These are phyloP conservation scores for Cryptomeria japonica DNA, from an alignment of 75 land plant genomes.

Conservation along the genomic window DNA sequence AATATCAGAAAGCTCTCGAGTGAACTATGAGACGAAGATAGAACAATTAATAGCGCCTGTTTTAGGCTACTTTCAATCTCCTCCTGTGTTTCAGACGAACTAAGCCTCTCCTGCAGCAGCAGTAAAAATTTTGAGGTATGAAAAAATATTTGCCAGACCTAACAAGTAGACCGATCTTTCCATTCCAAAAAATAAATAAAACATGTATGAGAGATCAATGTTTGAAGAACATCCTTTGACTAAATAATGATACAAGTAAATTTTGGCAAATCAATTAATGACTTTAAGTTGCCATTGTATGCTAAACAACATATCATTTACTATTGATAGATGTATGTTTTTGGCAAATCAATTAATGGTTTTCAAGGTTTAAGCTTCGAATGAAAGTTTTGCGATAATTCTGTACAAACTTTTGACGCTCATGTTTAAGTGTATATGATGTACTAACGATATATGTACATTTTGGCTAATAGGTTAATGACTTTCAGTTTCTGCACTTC, in stretches of 20 bases:
- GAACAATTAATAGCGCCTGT: not conserved
- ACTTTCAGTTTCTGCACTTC: too few relatives aligned
- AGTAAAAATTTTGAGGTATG: not conserved
- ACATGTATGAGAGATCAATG: not conserved
- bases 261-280: not conserved
- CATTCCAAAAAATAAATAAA: not conserved
- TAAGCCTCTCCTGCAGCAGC: not conserved
- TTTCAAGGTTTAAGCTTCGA: too few relatives aligned
- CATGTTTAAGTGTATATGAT: too few relatives aligned
- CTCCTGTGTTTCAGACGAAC: not conserved
- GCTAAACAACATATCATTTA: too few relatives aligned
- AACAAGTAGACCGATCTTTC: not conserved
- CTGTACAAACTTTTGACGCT: too few relatives aligned
- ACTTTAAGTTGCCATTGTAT: not conserved
- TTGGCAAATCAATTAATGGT: too few relatives aligned
- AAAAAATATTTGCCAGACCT: not conserved
- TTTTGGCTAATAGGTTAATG: too few relatives aligned
- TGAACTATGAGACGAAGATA: not conserved
- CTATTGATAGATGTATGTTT: too few relatives aligned
- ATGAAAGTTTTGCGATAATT: too few relatives aligned
- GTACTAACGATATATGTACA: too few relatives aligned
- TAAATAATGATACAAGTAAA: not conserved
- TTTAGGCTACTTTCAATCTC: not conserved
- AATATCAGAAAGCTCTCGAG: not conserved
- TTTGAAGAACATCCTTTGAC: not conserved